Evolutionary conservation across 2,329 filamentous ascomycete species (phyloP), one percentile per base, ranked within the genome.

Genomic region (Colletotrichum lupini): DNA sequence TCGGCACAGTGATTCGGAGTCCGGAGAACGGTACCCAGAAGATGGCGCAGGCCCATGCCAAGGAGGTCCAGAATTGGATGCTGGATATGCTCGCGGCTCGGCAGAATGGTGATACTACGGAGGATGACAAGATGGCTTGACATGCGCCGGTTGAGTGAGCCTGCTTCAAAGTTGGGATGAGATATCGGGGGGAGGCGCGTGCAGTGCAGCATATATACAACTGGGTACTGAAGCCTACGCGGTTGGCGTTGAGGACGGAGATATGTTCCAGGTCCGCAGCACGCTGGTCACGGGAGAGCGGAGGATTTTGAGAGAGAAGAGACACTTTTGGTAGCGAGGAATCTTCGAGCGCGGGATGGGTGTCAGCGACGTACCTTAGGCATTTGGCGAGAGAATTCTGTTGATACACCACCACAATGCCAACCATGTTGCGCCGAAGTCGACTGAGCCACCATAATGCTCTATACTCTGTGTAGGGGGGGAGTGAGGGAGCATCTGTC

Each of bases 1-100:
- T 92, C 75, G 91, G 91, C 2, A 85, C 85, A 1, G 90, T 92
- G 1, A 82, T 88, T 30, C 85, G 84, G 74, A 91, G 89, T 76
- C 78, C 84, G 1, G 82, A 84, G 72, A 81, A 79, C 11, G 87
- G 86, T 0, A 81, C 92, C 12, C 86, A 85, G 57, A 84, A 83
- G 74, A 91, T 91, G 90, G 89, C 91, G 87, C 83, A 83, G 57
- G 81, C 81, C 64, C 90, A 92, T 76, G 85, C 86, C 2, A 77
- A 78, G 3, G 88, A 92, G 49, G 86, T 87, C 1, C 84, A 85
- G 58, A 77, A 83, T 30, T 92, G 88, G 85, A 87, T 92, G 24
- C 22, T 82, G 62, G 82, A 82, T 5, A 81, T 85, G 56, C 77
- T 85, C 11, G 76, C 78, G 6, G 79, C 79, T 26, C 67, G 75